Conservation (phyloP, 805 yeast species). For the Yarrowia keelungensis region DNA sequence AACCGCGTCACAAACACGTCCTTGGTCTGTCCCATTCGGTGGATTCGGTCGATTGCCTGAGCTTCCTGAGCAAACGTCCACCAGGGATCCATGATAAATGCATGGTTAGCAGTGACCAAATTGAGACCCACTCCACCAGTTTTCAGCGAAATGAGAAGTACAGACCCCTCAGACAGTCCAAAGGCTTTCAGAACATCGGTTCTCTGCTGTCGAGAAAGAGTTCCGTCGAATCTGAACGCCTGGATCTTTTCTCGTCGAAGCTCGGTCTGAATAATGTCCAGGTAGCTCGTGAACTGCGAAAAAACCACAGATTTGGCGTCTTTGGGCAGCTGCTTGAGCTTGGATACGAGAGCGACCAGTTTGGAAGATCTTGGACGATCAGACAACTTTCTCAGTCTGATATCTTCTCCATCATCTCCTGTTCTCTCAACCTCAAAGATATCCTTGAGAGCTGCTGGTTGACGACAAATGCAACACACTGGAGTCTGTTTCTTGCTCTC, state of each 20-base stretch:
- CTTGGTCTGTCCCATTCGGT: slow-evolving; percentile 83
- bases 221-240: slow-evolving; percentile 81
- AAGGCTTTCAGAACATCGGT: slow-evolving; percentile 66
- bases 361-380: slow-evolving; percentile 66
- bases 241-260: slow-evolving; percentile 59
- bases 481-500: slow-evolving; percentile 54
- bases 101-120: slow-evolving; percentile 81
- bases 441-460: slow-evolving; percentile 57
- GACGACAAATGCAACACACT: slow-evolving; percentile 81
- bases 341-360: slow-evolving; percentile 68
- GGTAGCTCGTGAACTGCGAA: slow-evolving; percentile 84
- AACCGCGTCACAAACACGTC: slow-evolving; percentile 79
- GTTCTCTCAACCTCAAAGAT: slow-evolving; percentile 56
- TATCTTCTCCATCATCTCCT: slow-evolving; percentile 42
- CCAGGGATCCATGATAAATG: slow-evolving; percentile 95
- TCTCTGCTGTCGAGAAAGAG: slow-evolving; percentile 70
- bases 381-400: slow-evolving; percentile 22
- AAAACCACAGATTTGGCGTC: slow-evolving; percentile 84
- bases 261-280: slow-evolving; percentile 75
- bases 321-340: slow-evolving; percentile 55
- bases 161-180: slow-evolving; percentile 50
- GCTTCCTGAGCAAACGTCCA: slow-evolving; percentile 94
- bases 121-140: slow-evolving; percentile 96
- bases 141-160: slow-evolving; percentile 76
- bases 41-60: slow-evolving; percentile 90